phyloP scores from a whole-genome alignment of 2,329 filamentous ascomycete species.

The Drechmeria coniospora region DNA sequence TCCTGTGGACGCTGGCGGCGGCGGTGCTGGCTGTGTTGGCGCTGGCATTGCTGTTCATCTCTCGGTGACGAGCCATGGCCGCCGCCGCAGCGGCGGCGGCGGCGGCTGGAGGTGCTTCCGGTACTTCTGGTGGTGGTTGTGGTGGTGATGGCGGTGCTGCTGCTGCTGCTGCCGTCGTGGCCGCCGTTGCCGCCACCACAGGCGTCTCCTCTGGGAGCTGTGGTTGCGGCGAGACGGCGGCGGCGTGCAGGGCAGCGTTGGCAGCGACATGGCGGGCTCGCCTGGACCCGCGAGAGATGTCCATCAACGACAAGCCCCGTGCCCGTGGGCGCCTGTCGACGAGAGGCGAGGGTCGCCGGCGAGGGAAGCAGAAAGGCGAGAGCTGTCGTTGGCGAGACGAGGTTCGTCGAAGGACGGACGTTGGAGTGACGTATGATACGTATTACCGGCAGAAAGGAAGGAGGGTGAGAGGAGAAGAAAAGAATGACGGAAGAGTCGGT shows the following conservation, averaged over 20 bases:
- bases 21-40: too few species aligned
- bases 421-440: too few species aligned
- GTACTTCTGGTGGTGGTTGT: too few species aligned
- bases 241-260: constrained; percentile 6
- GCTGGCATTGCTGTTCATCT: too few species aligned
- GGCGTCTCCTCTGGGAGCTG: neutral
- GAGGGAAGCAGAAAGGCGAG: too few species aligned
- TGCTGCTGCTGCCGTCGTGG: constrained; percentile 5
- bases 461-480: too few species aligned
- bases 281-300: constrained; percentile 15
- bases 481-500: too few species aligned
- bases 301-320: constrained; percentile 8
- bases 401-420: too few species aligned
- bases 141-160: constrained; percentile 5
- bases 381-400: too few species aligned
- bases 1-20: constrained; percentile 9
- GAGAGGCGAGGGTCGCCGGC: too few species aligned
- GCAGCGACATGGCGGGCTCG: constrained; percentile 15
- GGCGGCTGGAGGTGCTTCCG: constrained; percentile 2
- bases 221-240: neutral
- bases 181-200: neutral
- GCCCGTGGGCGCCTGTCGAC: too few species aligned
- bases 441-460: too few species aligned
- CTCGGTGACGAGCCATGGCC: neutral
- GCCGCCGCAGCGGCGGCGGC: constrained; percentile 6